Conservation (phyloP, 306 rosid species). For the Biancaea sappan region DNA sequence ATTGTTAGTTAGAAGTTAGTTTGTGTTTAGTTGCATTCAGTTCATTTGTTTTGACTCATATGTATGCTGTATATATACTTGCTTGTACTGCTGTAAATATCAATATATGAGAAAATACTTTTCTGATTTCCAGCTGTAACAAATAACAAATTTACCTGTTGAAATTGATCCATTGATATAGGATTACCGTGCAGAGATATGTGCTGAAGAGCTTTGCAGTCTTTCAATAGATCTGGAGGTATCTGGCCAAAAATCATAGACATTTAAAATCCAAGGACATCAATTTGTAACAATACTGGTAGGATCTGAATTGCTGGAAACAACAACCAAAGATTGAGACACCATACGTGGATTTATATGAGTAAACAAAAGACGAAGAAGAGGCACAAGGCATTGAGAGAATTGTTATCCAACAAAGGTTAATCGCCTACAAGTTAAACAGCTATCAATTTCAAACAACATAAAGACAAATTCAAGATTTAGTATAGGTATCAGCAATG, state of each 20-base stretch:
- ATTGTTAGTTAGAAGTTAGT: no score
- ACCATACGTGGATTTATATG: neutral
- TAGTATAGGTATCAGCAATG: neutral
- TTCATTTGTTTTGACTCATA: no score
- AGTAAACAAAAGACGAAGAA: neutral
- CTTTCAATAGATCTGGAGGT: constrained; percentile 77
- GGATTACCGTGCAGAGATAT: constrained; percentile 93
- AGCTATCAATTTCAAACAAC: neutral
- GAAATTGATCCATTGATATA: constrained; percentile 94
- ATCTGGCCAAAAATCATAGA: constrained; percentile 50
- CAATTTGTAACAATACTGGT: neutral
- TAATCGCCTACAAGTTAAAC: neutral
- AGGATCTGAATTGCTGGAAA: neutral
- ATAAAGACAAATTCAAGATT: constrained; percentile 15
- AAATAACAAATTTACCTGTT: constrained; percentile 55
- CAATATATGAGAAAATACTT: no score
- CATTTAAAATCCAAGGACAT: constrained; percentile 24
- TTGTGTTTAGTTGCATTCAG: no score
- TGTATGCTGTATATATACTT: no score
- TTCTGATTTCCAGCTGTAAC: no score
- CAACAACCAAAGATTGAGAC: neutral
- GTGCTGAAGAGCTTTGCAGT: constrained; percentile 87
- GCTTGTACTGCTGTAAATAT: no score
- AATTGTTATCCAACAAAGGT: neutral
- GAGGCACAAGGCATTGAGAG: neutral